Evolutionary conservation across 1,284 basidiomycete species (phyloP).

Genomic region (Lentinula novae-zelandiae): DNA sequence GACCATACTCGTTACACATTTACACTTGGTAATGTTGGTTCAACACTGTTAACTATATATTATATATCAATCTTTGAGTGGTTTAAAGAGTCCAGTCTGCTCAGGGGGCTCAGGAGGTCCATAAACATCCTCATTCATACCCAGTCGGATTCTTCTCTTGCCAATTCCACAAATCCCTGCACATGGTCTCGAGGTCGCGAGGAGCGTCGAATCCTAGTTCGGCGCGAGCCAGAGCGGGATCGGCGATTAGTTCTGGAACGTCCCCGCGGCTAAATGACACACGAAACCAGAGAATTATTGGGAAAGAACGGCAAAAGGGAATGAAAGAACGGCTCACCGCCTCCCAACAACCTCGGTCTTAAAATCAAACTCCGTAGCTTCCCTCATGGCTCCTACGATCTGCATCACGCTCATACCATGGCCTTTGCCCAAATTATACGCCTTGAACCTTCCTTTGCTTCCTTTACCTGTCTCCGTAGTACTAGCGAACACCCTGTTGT

Average conservation of each 20-base stretch:
- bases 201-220: conserved; percentile 96
- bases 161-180: conserved; percentile 92
- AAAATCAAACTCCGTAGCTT: conserved; percentile 86
- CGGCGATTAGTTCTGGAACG: conserved; percentile 95
- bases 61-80: too few species aligned
- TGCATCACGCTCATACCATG: conserved; percentile 90
- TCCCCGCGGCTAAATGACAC: conserved; percentile 70
- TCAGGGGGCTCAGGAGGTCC: too few species aligned
- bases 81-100: too few species aligned
- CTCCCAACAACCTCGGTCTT: conserved; percentile 88
- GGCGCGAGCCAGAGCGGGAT: conserved; percentile 87
- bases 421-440: conserved; percentile 96
- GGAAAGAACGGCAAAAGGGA: background rate
- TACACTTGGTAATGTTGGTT: too few species aligned
- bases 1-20: too few species aligned
- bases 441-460: conserved; percentile 68
- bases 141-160: conserved; percentile 82
- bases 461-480: conserved; percentile 32
- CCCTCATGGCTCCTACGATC: conserved; percentile 94
- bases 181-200: conserved; percentile 84
- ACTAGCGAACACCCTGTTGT: conserved; percentile 45
- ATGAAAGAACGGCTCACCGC: conserved; percentile 51
- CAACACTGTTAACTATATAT: too few species aligned
- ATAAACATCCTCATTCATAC: conserved; percentile 32
- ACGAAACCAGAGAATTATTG: too few species aligned